These are phyloP conservation scores for Leccinum rimulosum DNA, from an alignment of 768 basidiomycete genomes.

Conservation along the genomic window DNA sequence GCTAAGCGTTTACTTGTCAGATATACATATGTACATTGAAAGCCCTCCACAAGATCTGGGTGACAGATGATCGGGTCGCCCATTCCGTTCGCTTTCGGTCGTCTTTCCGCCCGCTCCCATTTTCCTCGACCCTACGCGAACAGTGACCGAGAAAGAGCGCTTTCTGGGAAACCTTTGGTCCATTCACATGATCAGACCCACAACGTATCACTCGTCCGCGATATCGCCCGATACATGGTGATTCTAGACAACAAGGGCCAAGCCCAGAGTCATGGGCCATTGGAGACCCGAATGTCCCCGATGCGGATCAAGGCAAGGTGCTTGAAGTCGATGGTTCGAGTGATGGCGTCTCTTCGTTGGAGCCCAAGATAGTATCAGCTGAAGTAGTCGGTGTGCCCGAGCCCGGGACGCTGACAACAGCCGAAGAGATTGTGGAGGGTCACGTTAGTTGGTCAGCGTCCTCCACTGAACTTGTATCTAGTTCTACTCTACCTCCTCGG, in stretches of 20 bases:
- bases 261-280: constrained; percentile 43
- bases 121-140: constrained; percentile 63
- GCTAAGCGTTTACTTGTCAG: constrained; percentile 39
- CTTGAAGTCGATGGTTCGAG: not conserved
- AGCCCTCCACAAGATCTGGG: constrained; percentile 76
- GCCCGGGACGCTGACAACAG: constrained; percentile 7
- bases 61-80: constrained; percentile 85
- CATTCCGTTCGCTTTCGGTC: constrained; percentile 76
- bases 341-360: constrained; percentile 25
- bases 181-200: constrained; percentile 34
- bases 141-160: constrained; percentile 67
- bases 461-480: not conserved
- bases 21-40: constrained; percentile 84
- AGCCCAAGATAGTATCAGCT: constrained; percentile 9
- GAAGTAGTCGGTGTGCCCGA: not conserved
- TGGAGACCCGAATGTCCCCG: constrained; percentile 20
- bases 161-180: too few relatives aligned
- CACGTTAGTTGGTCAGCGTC: constrained; percentile 10
- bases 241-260: constrained; percentile 52
- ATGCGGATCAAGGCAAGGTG: not conserved
- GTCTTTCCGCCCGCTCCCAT: constrained; percentile 71
- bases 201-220: constrained; percentile 28
- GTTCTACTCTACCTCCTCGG: constrained; percentile 17
- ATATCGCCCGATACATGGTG: constrained; percentile 40
- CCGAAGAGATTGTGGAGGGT: constrained; percentile 16